phyloP scores from a whole-genome alignment of 257 asterid species.

The Agastache rugosa region DNA sequence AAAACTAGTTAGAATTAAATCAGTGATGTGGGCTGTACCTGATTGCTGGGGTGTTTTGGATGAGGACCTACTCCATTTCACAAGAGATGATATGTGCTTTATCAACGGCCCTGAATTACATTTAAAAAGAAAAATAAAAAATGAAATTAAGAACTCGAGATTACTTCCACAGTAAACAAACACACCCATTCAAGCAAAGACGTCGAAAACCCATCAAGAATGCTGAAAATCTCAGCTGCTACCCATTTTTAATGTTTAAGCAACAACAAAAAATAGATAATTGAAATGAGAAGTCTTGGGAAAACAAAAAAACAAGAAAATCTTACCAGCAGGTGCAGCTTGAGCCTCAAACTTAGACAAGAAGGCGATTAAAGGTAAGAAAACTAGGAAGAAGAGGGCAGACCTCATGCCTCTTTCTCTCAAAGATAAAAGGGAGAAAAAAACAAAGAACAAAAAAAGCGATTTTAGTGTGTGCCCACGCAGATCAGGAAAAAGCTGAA shows the following conservation, averaged over 20 bases:
- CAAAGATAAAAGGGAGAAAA: slow-evolving; percentile 9
- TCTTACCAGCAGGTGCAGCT: slow-evolving; percentile 92
- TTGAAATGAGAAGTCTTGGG: background rate
- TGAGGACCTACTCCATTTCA: slow-evolving; percentile 88
- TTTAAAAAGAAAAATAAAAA: background rate
- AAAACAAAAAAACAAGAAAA: background rate
- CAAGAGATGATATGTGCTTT: slow-evolving; percentile 78
- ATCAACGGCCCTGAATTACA: slow-evolving; percentile 73
- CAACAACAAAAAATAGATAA: background rate
- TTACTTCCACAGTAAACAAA: slow-evolving; percentile 13
- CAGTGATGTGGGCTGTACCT: slow-evolving; percentile 47
- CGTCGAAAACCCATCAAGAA: slow-evolving; percentile 15
- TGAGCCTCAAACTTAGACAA: slow-evolving; percentile 61
- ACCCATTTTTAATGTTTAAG: background rate
- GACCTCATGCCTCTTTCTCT: slow-evolving; percentile 52
- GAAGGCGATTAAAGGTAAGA: slow-evolving; percentile 48
- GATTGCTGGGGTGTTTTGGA: slow-evolving; percentile 77
- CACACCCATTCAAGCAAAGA: slow-evolving; percentile 29
- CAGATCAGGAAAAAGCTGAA: slow-evolving; percentile 46
- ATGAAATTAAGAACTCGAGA: slow-evolving; percentile 2
- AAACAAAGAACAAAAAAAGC: slow-evolving; percentile 28
- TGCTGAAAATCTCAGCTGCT: slow-evolving; percentile 9
- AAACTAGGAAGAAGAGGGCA: slow-evolving; percentile 49
- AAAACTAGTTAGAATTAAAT: slow-evolving; percentile 2
- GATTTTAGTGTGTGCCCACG: slow-evolving; percentile 9